Conservation (phyloP, 306 rosid genomes). For the Cicer bijugum region DNA sequence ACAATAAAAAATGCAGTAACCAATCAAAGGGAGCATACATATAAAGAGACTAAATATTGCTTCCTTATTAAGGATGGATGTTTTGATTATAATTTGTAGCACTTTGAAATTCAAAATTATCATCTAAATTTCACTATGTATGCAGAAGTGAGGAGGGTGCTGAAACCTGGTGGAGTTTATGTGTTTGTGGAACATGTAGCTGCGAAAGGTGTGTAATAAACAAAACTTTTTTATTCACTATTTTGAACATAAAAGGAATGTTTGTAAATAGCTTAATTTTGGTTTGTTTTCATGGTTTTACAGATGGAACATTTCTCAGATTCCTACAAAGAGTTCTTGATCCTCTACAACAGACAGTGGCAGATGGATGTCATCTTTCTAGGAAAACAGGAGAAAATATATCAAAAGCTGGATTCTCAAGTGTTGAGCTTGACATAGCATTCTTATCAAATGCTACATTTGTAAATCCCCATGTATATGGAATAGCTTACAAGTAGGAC, state of each 20-base stretch:
- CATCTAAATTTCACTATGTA: slow-evolving; percentile 18
- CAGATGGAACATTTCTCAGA: slow-evolving; percentile 73
- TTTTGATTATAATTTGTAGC: background rate
- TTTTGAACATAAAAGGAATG: slow-evolving; percentile 5
- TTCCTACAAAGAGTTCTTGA: slow-evolving; percentile 66
- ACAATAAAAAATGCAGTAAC: slow-evolving; percentile 5
- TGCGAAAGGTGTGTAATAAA: slow-evolving; percentile 62
- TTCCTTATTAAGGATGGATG: background rate
- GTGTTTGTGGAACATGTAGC: slow-evolving; percentile 84
- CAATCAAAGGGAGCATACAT: background rate
- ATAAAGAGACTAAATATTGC: background rate
- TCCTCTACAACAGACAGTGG: slow-evolving; percentile 71
- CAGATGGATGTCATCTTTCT: slow-evolving; percentile 83
- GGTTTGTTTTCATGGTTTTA: slow-evolving; percentile 38
- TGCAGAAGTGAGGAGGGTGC: slow-evolving; percentile 82
- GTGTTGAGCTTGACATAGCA: slow-evolving; percentile 57
- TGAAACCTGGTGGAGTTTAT: slow-evolving; percentile 78
- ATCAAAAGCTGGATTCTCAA: slow-evolving; percentile 69
- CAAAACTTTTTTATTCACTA: slow-evolving; percentile 36
- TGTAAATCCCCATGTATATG: slow-evolving; percentile 71
- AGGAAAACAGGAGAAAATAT: slow-evolving; percentile 65
- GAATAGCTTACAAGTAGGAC: slow-evolving; percentile 65
- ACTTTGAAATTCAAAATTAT: slow-evolving; percentile 18
- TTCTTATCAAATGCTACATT: slow-evolving; percentile 56
- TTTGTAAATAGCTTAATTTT: slow-evolving; percentile 2